Base-by-base conservation (phyloP, 192 early-diverging fungal species). In the Phycomyces nitens region DNA sequence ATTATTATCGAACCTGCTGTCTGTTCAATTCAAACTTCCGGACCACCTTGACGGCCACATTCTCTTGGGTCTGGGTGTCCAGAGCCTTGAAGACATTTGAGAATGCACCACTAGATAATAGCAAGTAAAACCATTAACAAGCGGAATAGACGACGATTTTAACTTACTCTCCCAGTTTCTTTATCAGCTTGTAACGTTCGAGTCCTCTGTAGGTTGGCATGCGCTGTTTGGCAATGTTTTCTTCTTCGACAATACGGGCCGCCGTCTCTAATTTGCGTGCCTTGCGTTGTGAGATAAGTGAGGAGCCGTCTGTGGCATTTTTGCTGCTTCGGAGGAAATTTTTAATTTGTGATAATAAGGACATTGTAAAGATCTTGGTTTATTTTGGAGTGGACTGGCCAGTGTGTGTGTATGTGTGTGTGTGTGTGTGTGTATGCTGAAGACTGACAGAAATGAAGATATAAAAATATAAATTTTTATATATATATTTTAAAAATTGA, bases 1-100 rank as follows among this genome's bases (percentile, higher is more conserved):
- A 18, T 65, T 40, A 22, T 34, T 47, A 44, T 18, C 9, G 58
- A 71, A 87, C 85, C 84, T 92, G 90, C 49, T 82, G 72, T 27
- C 86, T 58, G 58, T 84, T 90, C 61, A 95, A 70, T 20, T 91
- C 87, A 4, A 72, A 64, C 74, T 90, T 95, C 65, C 88, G 78
- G 10, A 92, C 89, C 15, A 91, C 83, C 80, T 95, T 95, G 62
- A 95, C 81, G 4, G 91, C 93, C 24, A 94, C 93, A 56, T 87
- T 72, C 23, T 82, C 60, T 26, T 87, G 71, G 9, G 84, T 80
- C 58, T 77, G 64, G 14, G 66, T 74, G 56, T 87, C 85, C n/a
- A 80, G 50, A 5, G 89, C 92, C 60, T 86, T 84, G 77, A 90
- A 92, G 5, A 94, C 92, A 62, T 84, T 85, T 62, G 86, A 89